Base-by-base conservation (phyloP, 257 asterid species). In the Ehretia macrophylla region DNA sequence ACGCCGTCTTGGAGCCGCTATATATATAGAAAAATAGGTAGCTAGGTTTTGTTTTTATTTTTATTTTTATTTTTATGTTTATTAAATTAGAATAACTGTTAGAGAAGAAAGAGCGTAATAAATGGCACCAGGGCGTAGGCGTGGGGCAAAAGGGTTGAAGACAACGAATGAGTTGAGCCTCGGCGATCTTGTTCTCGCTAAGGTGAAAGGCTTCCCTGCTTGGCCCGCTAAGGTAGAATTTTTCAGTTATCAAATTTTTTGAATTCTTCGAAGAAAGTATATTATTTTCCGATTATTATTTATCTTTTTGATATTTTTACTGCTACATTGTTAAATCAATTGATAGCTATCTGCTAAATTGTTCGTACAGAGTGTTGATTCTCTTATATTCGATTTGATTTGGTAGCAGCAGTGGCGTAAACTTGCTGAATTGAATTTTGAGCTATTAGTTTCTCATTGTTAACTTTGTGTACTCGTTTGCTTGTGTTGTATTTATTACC, bases 101-200 rank as follows among this genome's bases (percentile, higher is more conserved):
- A 63, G 27, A 17, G 35, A 35, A 59, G 44, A 39, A 48, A 42
- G 54, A 60, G 55, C 49, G 67, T 56, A 56, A 55, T 73, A 51
- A 46, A 89, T 90, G 97, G 86, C 95, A 76, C 95, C 97, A 39
- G 83, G 80, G 65, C 83, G 87, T 42, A 82, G 56, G 69, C 89
- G 94, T 18, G 94, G 94, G 67, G 84, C 75, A 19, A 88, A 81
- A 70, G 75, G 75, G 51, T 62, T 68, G 52, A 81, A 71, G 70
- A 58, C 84, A 55, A 81, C 66, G 73, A 70, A 54, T 56, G 87
- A 87, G 64, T 80, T 89, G 79, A 71, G 77, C 62, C 57, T 83
- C 55, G 97, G 97, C 71, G 95, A 89, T 81, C 97, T 89, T 18
- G 97, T 89, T 57, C 95, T 88, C 38, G 95, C 97, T 58, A 83